phyloP scores from a whole-genome alignment of 2,329 filamentous ascomycete genomes.

The Aspergillus sp. region DNA sequence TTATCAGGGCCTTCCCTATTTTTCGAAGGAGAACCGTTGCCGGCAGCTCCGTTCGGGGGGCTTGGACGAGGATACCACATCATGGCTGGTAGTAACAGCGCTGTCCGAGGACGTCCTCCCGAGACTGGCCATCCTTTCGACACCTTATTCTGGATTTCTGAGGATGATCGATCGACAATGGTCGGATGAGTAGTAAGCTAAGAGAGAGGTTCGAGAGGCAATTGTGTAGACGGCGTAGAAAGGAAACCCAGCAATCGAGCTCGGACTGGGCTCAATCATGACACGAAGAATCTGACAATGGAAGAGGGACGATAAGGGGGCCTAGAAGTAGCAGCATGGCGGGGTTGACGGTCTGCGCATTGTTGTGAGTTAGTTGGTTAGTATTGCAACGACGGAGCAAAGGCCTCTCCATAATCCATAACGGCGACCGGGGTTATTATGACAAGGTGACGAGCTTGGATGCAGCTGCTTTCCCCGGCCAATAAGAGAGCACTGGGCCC shows the following conservation, averaged over 20 bases:
- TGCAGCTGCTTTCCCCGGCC: too few species aligned
- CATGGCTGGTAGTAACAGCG: slow-evolving; percentile 18
- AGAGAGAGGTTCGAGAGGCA: neutral
- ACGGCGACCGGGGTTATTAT: too few species aligned
- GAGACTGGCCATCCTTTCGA: slow-evolving; percentile 1
- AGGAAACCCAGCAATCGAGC: too few species aligned
- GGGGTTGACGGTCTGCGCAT: slow-evolving; percentile 6
- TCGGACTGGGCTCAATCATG: neutral
- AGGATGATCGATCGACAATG: too few species aligned
- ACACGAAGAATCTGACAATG: neutral
- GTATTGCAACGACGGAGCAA: too few species aligned
- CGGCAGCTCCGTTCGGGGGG: slow-evolving; percentile 8
- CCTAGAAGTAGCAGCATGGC: slow-evolving; percentile 9
- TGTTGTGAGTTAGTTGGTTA: too few species aligned
- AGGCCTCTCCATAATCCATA: too few species aligned
- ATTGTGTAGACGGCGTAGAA: too few species aligned
- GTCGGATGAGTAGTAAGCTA: neutral
- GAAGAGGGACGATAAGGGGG: neutral
- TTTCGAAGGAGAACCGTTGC: slow-evolving; percentile 1
- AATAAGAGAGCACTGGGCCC: too few species aligned
- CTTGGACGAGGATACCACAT: slow-evolving; percentile 11
- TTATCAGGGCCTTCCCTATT: slow-evolving; percentile 5
- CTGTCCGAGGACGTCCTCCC: neutral
- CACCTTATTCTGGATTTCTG: too few species aligned
- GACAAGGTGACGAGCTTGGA: too few species aligned